These are phyloP conservation scores for Pestalotiopsis sp. DNA, from an alignment of 2,329 filamentous ascomycete genomes.

Conservation along the genomic window DNA sequence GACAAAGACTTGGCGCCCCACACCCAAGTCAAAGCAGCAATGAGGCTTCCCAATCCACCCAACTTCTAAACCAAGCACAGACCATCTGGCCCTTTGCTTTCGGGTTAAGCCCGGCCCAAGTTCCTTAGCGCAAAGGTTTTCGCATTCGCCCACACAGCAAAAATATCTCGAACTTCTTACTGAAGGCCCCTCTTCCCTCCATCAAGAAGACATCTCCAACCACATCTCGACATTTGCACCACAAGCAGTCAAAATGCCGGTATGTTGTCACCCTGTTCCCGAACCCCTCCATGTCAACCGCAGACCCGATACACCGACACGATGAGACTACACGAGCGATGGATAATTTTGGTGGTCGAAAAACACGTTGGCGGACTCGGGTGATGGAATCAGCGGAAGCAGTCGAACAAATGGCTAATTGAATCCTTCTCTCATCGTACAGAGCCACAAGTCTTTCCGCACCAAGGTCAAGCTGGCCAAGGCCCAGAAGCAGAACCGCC, in stretches of 20 bases:
- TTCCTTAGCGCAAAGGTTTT: constrained; percentile 7
- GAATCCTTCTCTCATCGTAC: constrained; percentile 20
- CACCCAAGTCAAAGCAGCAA: not conserved
- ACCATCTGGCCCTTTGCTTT: not conserved
- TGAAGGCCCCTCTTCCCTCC: not conserved
- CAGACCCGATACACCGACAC: not conserved
- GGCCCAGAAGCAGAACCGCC: constrained; percentile 99
- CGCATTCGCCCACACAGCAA: constrained; percentile 8
- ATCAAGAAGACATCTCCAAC: constrained; percentile 27
- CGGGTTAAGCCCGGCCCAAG: constrained; percentile 9
- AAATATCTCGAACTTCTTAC: not conserved
- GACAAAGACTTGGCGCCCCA: not conserved
- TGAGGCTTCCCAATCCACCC: not conserved
- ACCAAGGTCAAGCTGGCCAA: constrained; percentile 99
- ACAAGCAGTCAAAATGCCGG: constrained; percentile 45
- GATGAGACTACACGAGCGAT: not conserved
- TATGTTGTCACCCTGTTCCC: constrained; percentile 27
- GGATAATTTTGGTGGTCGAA: not conserved
- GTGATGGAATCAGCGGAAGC: not conserved
- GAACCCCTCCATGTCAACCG: not conserved
- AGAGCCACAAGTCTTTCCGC: constrained; percentile 99
- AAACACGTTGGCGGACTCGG: not conserved
- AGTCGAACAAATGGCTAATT: constrained; percentile 14
- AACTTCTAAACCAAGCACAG: not conserved
- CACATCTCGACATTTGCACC: constrained; percentile 38